phyloP scores from a whole-genome alignment of 371 early-diverging fungal genomes.

The Funneliformis caledonium region DNA sequence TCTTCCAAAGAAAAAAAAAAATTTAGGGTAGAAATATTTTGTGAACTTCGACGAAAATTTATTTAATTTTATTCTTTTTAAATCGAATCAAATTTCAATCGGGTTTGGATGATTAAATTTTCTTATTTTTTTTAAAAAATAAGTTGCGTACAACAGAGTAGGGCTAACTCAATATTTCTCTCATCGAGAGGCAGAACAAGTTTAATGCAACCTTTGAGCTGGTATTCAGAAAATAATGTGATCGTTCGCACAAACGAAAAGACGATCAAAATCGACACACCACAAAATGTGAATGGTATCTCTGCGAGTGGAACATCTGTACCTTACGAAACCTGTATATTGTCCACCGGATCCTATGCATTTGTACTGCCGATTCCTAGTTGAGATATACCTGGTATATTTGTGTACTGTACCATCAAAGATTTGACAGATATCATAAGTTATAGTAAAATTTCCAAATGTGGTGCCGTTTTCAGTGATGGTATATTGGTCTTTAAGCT shows the following conservation, averaged over 20 bases:
- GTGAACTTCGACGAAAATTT: slow-evolving; percentile 52
- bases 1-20: not conserved
- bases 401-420: slow-evolving; percentile 68
- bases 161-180: slow-evolving; percentile 68
- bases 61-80: not conserved
- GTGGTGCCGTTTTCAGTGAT: slow-evolving; percentile 63
- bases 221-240: slow-evolving; percentile 60
- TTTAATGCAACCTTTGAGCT: slow-evolving; percentile 54
- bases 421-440: slow-evolving; percentile 60
- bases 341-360: slow-evolving; percentile 68
- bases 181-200: slow-evolving; percentile 56
- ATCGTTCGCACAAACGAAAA: slow-evolving; percentile 50
- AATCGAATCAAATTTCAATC: not conserved
- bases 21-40: slow-evolving; percentile 57
- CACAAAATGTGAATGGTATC: slow-evolving; percentile 45
- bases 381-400: slow-evolving; percentile 55
- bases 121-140: not conserved
- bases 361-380: slow-evolving; percentile 58
- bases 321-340: slow-evolving; percentile 60
- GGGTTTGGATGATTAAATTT: not conserved
- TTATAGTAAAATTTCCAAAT: slow-evolving; percentile 51
- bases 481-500: slow-evolving; percentile 72
- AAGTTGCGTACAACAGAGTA: slow-evolving; percentile 63
- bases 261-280: slow-evolving; percentile 52
- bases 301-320: slow-evolving; percentile 44